phyloP scores from a whole-genome alignment of 176 grass and related monocot genomes.

The Eleusine coracana region DNA sequence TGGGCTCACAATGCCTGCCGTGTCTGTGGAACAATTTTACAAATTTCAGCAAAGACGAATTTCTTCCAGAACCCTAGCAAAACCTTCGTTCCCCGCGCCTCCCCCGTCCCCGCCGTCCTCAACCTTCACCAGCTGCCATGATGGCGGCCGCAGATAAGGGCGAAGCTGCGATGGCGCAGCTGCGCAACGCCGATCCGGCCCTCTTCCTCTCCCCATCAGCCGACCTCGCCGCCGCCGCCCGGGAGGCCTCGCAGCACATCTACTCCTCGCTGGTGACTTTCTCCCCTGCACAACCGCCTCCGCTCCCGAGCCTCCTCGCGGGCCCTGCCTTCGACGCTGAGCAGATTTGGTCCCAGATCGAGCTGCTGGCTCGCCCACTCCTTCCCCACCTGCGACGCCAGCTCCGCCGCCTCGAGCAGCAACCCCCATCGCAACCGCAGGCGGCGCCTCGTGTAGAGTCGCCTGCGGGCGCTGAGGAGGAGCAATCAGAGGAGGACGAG shows the following conservation, averaged over 20 bases:
- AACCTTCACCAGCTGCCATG: background rate
- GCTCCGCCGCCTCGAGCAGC: constrained; percentile 56
- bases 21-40: too few relatives aligned
- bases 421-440: constrained; percentile 23
- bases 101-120: background rate
- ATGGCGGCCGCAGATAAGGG: constrained; percentile 32
- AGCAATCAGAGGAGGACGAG: constrained; percentile 37
- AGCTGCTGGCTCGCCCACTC: constrained; percentile 67
- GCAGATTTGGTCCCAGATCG: constrained; percentile 94
- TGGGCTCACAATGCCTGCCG: too few relatives aligned
- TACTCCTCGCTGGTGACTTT: constrained; percentile 62
- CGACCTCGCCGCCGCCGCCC: constrained; percentile 58
- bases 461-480: constrained; percentile 20
- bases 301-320: constrained; percentile 52
- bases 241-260: constrained; percentile 60
- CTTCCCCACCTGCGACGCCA: constrained; percentile 66
- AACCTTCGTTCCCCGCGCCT: background rate
- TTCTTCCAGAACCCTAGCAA: constrained; percentile 19
- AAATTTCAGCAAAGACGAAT: background rate
- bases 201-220: constrained; percentile 66
- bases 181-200: constrained; percentile 51
- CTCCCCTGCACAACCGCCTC: constrained; percentile 47
- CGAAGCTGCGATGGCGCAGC: constrained; percentile 52
- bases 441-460: background rate
- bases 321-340: constrained; percentile 78